These are phyloP conservation scores for Pseudogymnoascus sp. DNA, from an alignment of 2,329 filamentous ascomycete genomes.

Conservation along the genomic window DNA sequence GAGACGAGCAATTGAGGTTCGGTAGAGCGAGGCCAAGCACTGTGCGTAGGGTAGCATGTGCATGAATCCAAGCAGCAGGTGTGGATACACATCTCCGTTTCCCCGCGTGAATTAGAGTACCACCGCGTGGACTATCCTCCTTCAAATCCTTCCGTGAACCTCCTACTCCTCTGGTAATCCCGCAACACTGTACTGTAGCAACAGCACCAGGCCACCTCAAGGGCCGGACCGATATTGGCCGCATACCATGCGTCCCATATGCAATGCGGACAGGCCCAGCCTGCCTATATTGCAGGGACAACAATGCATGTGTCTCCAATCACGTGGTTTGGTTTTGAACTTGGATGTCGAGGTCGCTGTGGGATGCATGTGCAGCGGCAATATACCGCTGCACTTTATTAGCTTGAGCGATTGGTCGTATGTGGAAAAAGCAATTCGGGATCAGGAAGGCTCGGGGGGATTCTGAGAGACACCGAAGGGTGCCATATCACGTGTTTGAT, in stretches of 20 bases:
- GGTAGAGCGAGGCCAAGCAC: neutral
- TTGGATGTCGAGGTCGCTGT: neutral
- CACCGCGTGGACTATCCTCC: conserved; percentile 2
- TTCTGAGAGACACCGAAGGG: neutral
- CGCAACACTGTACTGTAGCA: neutral
- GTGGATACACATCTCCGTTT: conserved; percentile 7
- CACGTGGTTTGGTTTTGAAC: neutral
- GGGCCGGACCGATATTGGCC: conserved; percentile 4
- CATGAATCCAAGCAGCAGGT: neutral
- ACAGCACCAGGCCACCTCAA: neutral
- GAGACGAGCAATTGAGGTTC: neutral
- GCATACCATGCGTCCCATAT: conserved; percentile 1
- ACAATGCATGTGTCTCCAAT: conserved; percentile 4
- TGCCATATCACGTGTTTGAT: neutral
- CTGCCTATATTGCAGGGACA: neutral
- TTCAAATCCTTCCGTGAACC: neutral
- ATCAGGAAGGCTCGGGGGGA: neutral
- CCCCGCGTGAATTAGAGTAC: neutral
- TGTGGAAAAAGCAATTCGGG: neutral
- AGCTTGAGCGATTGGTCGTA: neutral
- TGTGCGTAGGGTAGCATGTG: conserved; percentile 5
- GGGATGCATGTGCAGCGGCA: neutral
- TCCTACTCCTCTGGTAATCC: neutral
- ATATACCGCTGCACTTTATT: neutral
- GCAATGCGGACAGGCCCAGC: conserved; percentile 1